A percentile compares a stretch with the other conserved stretches of the same genome.
Conservation (phyloP, 2,329 filamentous ascomycete species). For the Fusarium gaditjirri region DNA sequence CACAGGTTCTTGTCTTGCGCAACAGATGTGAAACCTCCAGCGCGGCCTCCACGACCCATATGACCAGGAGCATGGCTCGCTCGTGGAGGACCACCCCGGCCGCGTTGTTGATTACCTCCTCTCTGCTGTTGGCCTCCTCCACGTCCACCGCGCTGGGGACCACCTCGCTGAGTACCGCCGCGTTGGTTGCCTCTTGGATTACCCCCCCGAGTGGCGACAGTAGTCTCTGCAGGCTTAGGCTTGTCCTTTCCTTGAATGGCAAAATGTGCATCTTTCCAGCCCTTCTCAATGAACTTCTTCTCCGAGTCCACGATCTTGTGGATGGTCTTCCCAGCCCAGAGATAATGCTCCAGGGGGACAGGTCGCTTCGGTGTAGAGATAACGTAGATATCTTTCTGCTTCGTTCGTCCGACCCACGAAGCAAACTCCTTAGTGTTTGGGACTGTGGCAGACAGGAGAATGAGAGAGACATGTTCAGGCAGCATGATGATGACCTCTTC, state of each 20-base stretch:
- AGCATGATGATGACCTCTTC: constrained; percentile 99
- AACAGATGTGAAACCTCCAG: constrained; percentile 86
- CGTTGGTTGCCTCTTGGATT: constrained; percentile 51
- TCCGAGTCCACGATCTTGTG: constrained; percentile 94
- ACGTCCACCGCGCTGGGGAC: constrained; percentile 59
- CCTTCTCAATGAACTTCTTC: constrained; percentile 89
- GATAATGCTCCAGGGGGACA: constrained; percentile 92
- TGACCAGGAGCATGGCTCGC: constrained; percentile 78
- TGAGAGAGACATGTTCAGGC: constrained; percentile 94
- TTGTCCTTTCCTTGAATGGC: constrained; percentile 86
- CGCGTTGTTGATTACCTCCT: constrained; percentile 61
- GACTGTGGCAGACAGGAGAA: constrained; percentile 93
- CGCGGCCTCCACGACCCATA: constrained; percentile 87
- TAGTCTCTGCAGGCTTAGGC: constrained; percentile 58
- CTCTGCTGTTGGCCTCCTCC: constrained; percentile 60
- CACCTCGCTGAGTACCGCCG: constrained; percentile 51
- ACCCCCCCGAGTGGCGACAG: constrained; percentile 52
- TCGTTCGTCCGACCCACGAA: constrained; percentile 97
- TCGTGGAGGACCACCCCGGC: constrained; percentile 63
- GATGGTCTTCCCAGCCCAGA: constrained; percentile 94
- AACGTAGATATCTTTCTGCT: constrained; percentile 99
- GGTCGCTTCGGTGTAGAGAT: constrained; percentile 97
- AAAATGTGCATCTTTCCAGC: constrained; percentile 94
- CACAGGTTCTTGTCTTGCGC: constrained; percentile 96
- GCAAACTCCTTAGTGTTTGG: constrained; percentile 98